Conservation (phyloP, 1,284 basidiomycete genomes). For the Marasmius fiardii region DNA sequence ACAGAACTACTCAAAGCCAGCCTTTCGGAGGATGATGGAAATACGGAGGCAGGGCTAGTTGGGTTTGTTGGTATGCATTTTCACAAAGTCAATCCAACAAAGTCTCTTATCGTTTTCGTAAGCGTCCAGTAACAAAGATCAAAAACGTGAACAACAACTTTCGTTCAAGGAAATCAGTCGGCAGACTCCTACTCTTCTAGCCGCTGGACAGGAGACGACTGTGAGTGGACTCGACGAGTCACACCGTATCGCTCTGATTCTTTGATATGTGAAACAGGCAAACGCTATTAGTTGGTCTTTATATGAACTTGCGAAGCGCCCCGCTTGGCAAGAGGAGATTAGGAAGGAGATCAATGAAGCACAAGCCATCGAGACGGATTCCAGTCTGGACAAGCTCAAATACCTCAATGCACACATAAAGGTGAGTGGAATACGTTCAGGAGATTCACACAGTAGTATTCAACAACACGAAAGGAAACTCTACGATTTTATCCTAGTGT, state of each 20-base stretch:
- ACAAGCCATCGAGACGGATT: background rate
- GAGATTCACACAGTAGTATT: background rate
- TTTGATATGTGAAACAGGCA: background rate
- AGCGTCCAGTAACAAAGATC: no score
- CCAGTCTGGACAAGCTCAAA: background rate
- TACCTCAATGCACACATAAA: conserved; percentile 7
- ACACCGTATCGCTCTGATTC: background rate
- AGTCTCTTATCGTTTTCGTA: no score
- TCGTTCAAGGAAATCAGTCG: background rate
- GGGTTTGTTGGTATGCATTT: no score
- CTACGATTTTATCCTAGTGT: conserved; percentile 10
- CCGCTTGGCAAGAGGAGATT: background rate
- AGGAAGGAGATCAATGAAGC: conserved; percentile 1
- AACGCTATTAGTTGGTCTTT: conserved; percentile 4
- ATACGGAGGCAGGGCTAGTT: no score
- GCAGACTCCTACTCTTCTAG: background rate
- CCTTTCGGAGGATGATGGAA: no score
- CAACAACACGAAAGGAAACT: conserved; percentile 4
- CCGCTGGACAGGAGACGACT: background rate
- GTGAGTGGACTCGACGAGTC: background rate
- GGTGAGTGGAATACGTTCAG: background rate
- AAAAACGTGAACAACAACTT: background rate
- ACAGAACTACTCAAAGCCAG: no score
- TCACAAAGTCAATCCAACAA: no score
- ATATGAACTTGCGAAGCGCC: conserved; percentile 1